Percentiles rank a stretch among this genome's conserved stretches.
Conservation (phyloP, 169 alveolate genomes). For the Plasmodium relictum region DNA sequence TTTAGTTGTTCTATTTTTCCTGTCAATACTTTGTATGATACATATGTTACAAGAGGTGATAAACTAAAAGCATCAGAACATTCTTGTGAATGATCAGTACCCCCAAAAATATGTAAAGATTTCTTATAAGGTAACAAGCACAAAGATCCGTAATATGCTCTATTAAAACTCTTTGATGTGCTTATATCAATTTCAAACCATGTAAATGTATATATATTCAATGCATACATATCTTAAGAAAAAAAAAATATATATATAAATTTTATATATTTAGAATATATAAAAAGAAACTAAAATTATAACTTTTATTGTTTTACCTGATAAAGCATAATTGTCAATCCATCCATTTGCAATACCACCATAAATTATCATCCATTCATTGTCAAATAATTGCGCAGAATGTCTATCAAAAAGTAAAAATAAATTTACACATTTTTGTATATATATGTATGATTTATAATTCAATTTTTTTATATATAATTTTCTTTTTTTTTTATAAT, state of each 20-base stretch:
- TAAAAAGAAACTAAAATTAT: neutral
- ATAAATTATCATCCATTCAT: constrained; percentile 76
- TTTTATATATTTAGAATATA: neutral
- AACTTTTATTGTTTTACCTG: constrained; percentile 32
- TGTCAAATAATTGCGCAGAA: constrained; percentile 65
- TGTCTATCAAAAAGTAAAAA: constrained; percentile 30
- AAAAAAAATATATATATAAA: constrained; percentile 2
- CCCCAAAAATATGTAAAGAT: constrained; percentile 74
- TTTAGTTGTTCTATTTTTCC: constrained; percentile 44
- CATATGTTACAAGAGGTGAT: constrained; percentile 75
- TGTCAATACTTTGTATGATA: constrained; percentile 49
- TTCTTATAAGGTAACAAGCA: constrained; percentile 70
- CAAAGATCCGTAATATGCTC: constrained; percentile 75
- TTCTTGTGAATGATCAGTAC: constrained; percentile 35
- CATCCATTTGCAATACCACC: constrained; percentile 77
- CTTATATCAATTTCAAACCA: constrained; percentile 77
- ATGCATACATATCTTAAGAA: constrained; percentile 65
- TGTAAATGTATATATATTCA: constrained; percentile 58
- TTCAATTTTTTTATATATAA: neutral
- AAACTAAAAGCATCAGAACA: constrained; percentile 61
- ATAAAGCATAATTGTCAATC: constrained; percentile 71
- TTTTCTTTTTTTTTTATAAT: neutral
- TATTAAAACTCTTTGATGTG: constrained; percentile 41
- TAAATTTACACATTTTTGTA: constrained; percentile 1
- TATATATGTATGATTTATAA: neutral